A percentile compares a stretch with the other conserved stretches of the same genome.
Evolutionary conservation across 139 green algal species (phyloP).

Genomic region (Chlorella sorokiniana): DNA sequence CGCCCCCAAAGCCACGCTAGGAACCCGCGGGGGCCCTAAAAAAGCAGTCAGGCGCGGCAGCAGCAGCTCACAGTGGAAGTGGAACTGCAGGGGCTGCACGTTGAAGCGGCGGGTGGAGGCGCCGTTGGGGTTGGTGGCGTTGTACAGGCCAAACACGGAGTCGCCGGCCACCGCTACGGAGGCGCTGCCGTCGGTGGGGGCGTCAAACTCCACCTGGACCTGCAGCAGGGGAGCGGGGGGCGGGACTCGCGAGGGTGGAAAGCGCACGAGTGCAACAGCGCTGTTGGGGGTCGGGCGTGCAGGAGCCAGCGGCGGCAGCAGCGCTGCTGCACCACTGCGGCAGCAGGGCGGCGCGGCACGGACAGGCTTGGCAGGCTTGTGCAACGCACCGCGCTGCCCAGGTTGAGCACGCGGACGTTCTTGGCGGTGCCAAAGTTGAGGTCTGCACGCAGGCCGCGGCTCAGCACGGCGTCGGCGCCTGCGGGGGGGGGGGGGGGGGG

Average conservation of each 20-base stretch:
- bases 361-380: too few relatives aligned
- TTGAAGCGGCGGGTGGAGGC: background rate
- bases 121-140: background rate
- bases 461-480: background rate
- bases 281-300: too few relatives aligned
- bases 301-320: background rate
- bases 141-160: slow-evolving; percentile 3
- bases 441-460: background rate
- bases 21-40: too few relatives aligned
- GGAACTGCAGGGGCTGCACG: slow-evolving; percentile 37
- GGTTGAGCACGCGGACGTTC: slow-evolving; percentile 17
- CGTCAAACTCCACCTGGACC: slow-evolving; percentile 17
- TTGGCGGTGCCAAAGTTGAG: background rate
- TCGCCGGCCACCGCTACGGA: background rate
- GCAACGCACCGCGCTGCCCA: slow-evolving; percentile 11
- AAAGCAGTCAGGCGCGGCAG: background rate
- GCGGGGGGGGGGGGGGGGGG: background rate
- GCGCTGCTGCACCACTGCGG: background rate
- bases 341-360: background rate
- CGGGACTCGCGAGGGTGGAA: background rate
- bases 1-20: too few relatives aligned
- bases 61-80: slow-evolving; percentile 32
- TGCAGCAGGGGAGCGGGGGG: background rate
- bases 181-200: background rate
- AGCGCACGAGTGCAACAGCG: too few relatives aligned